Evolutionary conservation across 1,284 basidiomycete species (phyloP), one percentile per base, ranked within the genome.

Genomic region (Heterobasidion occidentale): DNA sequence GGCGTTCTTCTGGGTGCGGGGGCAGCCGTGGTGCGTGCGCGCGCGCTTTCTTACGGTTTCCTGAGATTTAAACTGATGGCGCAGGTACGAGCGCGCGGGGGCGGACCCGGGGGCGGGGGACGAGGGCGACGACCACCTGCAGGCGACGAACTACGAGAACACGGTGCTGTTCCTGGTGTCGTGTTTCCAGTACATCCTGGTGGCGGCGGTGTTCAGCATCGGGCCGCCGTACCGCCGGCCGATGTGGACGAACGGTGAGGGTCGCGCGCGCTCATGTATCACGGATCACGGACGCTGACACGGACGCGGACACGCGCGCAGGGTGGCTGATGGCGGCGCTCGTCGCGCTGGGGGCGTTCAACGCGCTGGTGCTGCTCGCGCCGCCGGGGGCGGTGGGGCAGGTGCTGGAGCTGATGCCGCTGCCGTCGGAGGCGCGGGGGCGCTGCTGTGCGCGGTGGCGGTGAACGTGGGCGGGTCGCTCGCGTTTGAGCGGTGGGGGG

Each of bases 161-260:
- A 89, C 96, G 8, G 83, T 83, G 8, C 72, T 99, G 56, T 99
- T 99, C 75, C 74, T 98, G 63, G 79, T 98, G 52, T 98, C 95
- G 3, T 96, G 92, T 61, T 99, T 98, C 83, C 97, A 99, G 74
- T 99, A 99, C 71, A 92, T 99, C 63, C 78, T 98, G 46, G 92
- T 98, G 8, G 96, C 95, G 11, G 94, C 88, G 0, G 92, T 98
- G 0, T 99, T 99, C 74, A 95, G 91, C 68, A 98, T 98, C 62
- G 97, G 97, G 0, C 94, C 95, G 11, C 97, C 97, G 1, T 99
- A 96, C 71, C 84, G 97, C 54, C 89, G 91, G 70, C 83, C 94
- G 14, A 92, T 99, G 77, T 96, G 90, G 81, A 93, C 94, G 8
- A 99, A 99, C 68, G 84, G 94, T 92, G 68, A 62, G 84, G 68